These are phyloP conservation scores for Physcomitrellopsis africana DNA, from an alignment of 225 moss, liverwort and hornwort genomes.

Conservation along the genomic window DNA sequence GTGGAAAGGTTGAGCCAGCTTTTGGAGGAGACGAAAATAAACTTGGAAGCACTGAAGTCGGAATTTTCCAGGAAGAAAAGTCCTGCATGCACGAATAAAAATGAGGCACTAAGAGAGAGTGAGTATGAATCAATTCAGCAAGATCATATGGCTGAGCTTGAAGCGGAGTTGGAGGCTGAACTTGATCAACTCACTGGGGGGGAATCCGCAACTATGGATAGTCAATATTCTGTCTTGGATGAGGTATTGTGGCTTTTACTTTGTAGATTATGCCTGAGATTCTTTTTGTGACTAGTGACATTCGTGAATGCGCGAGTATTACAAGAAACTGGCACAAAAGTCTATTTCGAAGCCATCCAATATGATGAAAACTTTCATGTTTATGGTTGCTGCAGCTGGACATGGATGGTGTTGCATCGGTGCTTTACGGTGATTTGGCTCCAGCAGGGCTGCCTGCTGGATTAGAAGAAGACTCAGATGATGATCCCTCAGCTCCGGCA, in stretches of 20 bases:
- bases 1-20: slow-evolving; percentile 53
- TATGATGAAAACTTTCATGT: not conserved
- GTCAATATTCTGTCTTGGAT: slow-evolving; percentile 50
- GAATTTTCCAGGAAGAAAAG: slow-evolving; percentile 37
- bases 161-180: slow-evolving; percentile 74
- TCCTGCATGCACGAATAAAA: slow-evolving; percentile 21
- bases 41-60: slow-evolving; percentile 48
- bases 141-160: slow-evolving; percentile 64
- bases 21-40: slow-evolving; percentile 56
- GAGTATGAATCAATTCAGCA: slow-evolving; percentile 41
- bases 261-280: slow-evolving; percentile 7
- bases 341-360: not conserved
- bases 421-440: slow-evolving; percentile 58
- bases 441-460: slow-evolving; percentile 50
- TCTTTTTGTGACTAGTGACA: not conserved
- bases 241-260: slow-evolving; percentile 36
- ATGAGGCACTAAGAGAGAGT: slow-evolving; percentile 3
- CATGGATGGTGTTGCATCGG: slow-evolving; percentile 50
- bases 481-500: slow-evolving; percentile 41
- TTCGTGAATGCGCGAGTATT: not conserved
- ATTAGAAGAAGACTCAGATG: slow-evolving; percentile 49
- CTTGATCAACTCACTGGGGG: slow-evolving; percentile 65
- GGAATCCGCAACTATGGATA: slow-evolving; percentile 40
- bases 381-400: slow-evolving; percentile 50
- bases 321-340: not conserved